Conservation (phyloP, 2,329 filamentous ascomycete genomes). For the Colletotrichum theobromicola region DNA sequence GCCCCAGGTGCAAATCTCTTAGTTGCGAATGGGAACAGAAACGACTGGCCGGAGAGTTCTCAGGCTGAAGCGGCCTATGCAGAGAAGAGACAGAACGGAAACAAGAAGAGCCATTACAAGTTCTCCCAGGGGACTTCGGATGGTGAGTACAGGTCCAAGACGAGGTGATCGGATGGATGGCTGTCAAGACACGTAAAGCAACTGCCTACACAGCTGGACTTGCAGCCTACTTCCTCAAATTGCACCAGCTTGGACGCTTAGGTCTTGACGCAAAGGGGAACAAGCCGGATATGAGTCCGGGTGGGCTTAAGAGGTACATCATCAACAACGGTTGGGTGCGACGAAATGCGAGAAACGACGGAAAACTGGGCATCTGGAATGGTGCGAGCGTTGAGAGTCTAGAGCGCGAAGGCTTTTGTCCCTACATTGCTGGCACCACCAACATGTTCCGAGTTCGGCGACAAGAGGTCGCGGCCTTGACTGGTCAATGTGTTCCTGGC, state of each 20-base stretch:
- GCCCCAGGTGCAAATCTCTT: background rate
- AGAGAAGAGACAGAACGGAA: background rate
- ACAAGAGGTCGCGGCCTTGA: background rate
- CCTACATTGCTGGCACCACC: background rate
- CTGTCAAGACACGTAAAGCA: background rate
- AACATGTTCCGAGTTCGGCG: background rate
- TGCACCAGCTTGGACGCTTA: background rate
- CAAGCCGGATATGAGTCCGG: background rate
- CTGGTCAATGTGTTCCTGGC: background rate
- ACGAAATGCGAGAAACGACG: background rate
- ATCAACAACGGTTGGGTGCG: background rate
- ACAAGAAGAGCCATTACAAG: background rate
- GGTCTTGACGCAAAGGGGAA: background rate
- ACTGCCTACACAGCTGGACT: background rate
- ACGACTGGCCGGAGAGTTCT: background rate
- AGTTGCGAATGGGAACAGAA: background rate
- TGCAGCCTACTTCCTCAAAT: background rate
- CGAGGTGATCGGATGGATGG: fast-evolving
- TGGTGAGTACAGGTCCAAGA: background rate
- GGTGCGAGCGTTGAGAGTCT: background rate
- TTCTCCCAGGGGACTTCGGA: background rate
- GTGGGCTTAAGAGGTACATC: background rate
- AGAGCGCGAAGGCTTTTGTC: background rate
- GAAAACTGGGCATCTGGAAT: background rate
- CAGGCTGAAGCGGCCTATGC: background rate